Evolutionary conservation across 306 rosid genomes (phyloP).

Genomic region (Luffa aegyptiaca): DNA sequence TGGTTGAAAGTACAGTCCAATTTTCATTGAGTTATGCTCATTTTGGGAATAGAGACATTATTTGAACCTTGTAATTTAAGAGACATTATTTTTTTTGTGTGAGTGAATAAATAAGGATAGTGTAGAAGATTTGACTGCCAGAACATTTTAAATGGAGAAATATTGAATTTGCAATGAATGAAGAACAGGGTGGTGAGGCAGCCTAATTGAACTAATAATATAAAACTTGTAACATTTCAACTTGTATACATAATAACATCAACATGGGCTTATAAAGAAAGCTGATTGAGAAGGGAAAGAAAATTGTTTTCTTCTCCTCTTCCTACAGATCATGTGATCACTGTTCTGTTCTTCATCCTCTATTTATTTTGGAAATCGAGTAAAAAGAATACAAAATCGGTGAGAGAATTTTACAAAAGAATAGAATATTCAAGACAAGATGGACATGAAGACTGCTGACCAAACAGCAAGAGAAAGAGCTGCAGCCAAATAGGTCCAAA

Average conservation of each 20-base stretch:
- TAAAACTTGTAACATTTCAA: not conserved
- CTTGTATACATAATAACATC: not conserved
- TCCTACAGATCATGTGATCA: not conserved
- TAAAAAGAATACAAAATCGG: not conserved
- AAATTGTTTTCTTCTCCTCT: not conserved
- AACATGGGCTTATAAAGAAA: not conserved
- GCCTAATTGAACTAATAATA: too few relatives aligned
- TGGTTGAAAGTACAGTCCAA: too few relatives aligned
- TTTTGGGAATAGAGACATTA: too few relatives aligned
- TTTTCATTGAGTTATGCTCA: too few relatives aligned
- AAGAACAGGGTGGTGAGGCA: not conserved
- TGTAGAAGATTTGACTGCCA: too few relatives aligned
- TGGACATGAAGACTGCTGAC: constrained; percentile 67
- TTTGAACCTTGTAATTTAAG: too few relatives aligned
- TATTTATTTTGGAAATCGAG: not conserved
- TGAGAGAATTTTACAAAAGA: not conserved
- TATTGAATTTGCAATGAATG: not conserved
- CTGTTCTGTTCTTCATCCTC: too few relatives aligned
- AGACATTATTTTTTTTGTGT: too few relatives aligned
- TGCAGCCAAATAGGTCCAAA: constrained; percentile 74
- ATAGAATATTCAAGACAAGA: constrained; percentile 14
- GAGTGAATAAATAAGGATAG: not conserved
- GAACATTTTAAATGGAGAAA: too few relatives aligned
- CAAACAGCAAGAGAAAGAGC: constrained; percentile 64
- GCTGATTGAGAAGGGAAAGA: not conserved